Base-by-base conservation (phyloP, 2,329 filamentous ascomycete genomes). In the Tolypocladium tropicale region DNA sequence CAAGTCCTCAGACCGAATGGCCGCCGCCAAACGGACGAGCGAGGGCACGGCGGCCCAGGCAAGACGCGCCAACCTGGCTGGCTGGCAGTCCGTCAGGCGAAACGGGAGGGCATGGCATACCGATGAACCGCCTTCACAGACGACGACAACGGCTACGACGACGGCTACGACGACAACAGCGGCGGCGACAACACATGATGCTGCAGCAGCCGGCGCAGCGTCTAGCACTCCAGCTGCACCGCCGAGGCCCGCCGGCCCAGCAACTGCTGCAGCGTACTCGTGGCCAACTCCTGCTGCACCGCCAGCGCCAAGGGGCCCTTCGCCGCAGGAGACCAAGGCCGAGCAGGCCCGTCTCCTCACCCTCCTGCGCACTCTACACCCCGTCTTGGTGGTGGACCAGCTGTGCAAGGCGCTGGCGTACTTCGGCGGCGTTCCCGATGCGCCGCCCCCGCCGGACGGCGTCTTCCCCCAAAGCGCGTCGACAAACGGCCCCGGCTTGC, bases 391-490 rank as follows among this genome's bases (percentile, higher is more conserved):
- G 0, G 82, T 85, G 23, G 81, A 85, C 58, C 82, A 84, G 62
- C 71, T 86, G 36, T 85, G 81, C 64, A 84, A 79, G 61, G 83
- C 80, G 2, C 65, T 86, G 55, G 76, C 79, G n/a, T 85, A 82
- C 61, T 86, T 85, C 67, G 83, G 83, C 9, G 81, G 82, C 30
- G 76, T 81, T 50, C 80, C 81, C 39, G 78, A 77, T 32, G 78
- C 76, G 5, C 78, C 78, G 9, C 75, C 78, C 6, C 76, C 80
- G n/a, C 74, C 76, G 0, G 67, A 74, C 32, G 73, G 78, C 59
- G 70, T 68, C 2, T 85, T 85, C 54, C 82, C 83, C 2, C 71
- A 74, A 30, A 85, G 83, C 60, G 76, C 74, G 11, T 73, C 76
- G 51, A 74, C 74, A 14, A 84, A 84, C 63, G 82, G 83, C 3